Conservation (phyloP, 208 protist species). For the Trypanosoma theileri region DNA sequence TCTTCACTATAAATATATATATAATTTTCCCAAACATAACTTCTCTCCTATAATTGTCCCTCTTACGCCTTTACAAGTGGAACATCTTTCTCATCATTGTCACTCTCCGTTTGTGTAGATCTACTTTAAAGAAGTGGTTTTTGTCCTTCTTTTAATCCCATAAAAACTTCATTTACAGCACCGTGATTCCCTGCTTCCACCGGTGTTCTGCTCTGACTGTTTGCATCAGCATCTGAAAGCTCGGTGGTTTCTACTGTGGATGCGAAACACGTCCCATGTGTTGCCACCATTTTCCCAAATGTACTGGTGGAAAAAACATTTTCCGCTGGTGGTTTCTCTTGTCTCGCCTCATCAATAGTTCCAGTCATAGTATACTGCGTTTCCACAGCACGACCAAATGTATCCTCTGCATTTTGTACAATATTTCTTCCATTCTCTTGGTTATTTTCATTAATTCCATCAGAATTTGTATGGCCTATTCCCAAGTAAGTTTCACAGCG, state of each 20-base stretch:
- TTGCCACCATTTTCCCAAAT: neutral
- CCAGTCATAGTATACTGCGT: neutral
- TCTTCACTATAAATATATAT: neutral
- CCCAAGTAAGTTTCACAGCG: conserved; percentile 3
- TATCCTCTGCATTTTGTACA: neutral
- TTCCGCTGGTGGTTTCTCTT: neutral
- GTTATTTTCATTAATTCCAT: neutral
- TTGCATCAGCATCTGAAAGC: neutral
- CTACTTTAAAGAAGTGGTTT: too few relatives aligned
- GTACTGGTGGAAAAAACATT: neutral
- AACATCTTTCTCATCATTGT: too few relatives aligned
- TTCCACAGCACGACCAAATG: neutral
- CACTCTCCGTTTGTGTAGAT: too few relatives aligned
- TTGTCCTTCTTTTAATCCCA: too few relatives aligned
- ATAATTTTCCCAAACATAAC: neutral
- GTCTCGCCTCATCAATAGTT: neutral
- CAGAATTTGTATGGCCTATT: neutral
- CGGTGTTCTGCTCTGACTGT: neutral
- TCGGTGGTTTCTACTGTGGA: neutral
- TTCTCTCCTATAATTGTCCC: too few relatives aligned
- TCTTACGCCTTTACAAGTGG: too few relatives aligned
- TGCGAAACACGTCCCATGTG: neutral
- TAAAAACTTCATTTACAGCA: too few relatives aligned
- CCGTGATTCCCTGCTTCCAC: neutral
- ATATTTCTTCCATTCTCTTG: neutral